These are phyloP conservation scores for Globisporangium okanoganense DNA, from an alignment of 352 stramenopile species.

Conservation along the genomic window DNA sequence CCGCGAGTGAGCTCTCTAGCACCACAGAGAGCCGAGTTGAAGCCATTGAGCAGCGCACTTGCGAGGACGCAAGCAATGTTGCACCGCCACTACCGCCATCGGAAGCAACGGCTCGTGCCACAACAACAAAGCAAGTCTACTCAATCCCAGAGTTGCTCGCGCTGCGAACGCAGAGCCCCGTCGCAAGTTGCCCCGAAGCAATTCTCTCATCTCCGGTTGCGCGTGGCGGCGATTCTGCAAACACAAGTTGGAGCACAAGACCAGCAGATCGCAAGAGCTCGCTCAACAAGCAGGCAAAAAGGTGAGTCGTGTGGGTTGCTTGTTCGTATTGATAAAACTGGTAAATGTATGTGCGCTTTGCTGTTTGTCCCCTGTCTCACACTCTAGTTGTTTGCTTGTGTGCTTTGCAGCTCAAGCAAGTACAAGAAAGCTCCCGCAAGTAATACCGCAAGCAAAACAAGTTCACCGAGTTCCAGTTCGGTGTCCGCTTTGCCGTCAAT, in stretches of 20 bases:
- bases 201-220: conserved; percentile 10
- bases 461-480: neutral
- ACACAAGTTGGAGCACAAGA: neutral
- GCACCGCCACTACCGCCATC: neutral
- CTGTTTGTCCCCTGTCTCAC: neutral
- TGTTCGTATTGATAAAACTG: neutral
- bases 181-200: conserved; percentile 2
- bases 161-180: neutral
- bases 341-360: neutral
- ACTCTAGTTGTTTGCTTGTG: neutral
- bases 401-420: neutral
- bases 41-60: neutral
- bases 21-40: neutral
- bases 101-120: neutral
- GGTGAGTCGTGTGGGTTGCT: neutral
- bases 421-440: neutral
- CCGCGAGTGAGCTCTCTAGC: neutral
- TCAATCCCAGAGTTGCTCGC: conserved; percentile 11
- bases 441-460: neutral
- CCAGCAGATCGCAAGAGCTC: neutral
- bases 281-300: neutral
- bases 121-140: conserved; percentile 10
- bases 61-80: neutral
- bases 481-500: neutral
- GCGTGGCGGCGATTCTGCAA: neutral